Base-by-base conservation (phyloP, 345 rosid genomes). In the Gynandropsis gynandra region DNA sequence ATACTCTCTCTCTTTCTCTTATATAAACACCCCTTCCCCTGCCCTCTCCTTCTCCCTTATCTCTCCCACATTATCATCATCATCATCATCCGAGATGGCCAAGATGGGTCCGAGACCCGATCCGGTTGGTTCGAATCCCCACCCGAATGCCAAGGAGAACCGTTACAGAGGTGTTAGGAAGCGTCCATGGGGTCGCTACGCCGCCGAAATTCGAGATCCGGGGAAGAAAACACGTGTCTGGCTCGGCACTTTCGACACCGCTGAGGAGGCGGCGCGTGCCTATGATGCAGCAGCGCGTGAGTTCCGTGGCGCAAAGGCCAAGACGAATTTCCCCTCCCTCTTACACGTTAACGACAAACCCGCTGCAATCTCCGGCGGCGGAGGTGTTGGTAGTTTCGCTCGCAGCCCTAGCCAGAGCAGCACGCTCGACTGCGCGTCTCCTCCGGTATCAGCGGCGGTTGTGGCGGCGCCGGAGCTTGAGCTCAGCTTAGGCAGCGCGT, bases 191-290 rank as follows among this genome's bases (percentile, higher is more conserved):
- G 94, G 97, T 10, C 76, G 88, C 3, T 89, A 78, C 59, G 94
- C 97, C 0, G 94, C 97, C 8, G 97, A 89, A 88, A 89, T 89
- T 66, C 81, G 97, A 6, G 94, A 89, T 67, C 95, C 95, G 0
- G 77, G 71, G 4, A 89, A 76, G 69, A 89, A 80, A 56, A 72
- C 83, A n/a, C 78, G 97, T 1, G 94, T 83, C 50, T 89, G 97
- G 97, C 94, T 89, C 19, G 95, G 97, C 5, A 85, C 97, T 14
- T 89, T 79, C n/a, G 90, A 82, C 47, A 85, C 97, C 0, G 87
- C 97, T 0, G 83, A 77, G 42, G 83, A 89, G 19, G 97, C 97
- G 1, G 95, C 95, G 69, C 85, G 85, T 58, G 97, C 97, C 0
- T 89, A 89, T 56, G 95, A 85, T 33, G 20, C 70, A 0, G 24